Base-by-base conservation (phyloP, 2,329 filamentous ascomycete species). In the Rutstroemia sp. region DNA sequence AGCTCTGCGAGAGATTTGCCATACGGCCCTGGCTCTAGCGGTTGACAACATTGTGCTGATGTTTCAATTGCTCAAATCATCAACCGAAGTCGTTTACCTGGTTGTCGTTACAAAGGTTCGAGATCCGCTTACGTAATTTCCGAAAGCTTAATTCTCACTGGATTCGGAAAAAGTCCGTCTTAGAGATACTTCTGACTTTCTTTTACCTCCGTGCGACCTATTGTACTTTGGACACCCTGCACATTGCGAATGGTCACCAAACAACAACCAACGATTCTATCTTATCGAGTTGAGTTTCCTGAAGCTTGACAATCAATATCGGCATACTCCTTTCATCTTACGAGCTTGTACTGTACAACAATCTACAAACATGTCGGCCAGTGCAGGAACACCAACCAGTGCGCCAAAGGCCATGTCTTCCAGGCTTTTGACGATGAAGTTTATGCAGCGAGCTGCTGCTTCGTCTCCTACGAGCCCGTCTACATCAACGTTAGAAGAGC, bases 401-500 rank as follows among this genome's bases (percentile, higher is more conserved):
- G 58, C 82, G 48, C 81, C 81, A 34, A 87, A 87, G 72, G 79
- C 78, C 47, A 91, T 95, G 84, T 96, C 92, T 61, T 92, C 87
- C 58, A 85, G 91, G 63, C 84, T 96, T 48, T 78, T 95, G 68
- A 92, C 88, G 39, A 96, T 96, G 91, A 95, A 95, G 76, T 96
- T 96, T 70, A 96, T 96, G 92, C 92, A 95, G 76, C 83, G 92
- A 66, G 88, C 88, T 60, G 87, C 84, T 50, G 83, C 86, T 50
- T 81, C 85, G 23, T 75, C 74, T 50, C 75, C 75, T 69, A 72
- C 60, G 36, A 73, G 67, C 58, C 67, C 72, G 51, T 70, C 59
- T 69, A 65, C 54, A 74, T 70, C 79, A 61, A 68, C 75, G 69
- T 57, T 73, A 50, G 77, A 80, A 19, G 75, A 78, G 17, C 80